phyloP scores from a whole-genome alignment of 1,139 yeast genomes.

The Candida sojae region DNA sequence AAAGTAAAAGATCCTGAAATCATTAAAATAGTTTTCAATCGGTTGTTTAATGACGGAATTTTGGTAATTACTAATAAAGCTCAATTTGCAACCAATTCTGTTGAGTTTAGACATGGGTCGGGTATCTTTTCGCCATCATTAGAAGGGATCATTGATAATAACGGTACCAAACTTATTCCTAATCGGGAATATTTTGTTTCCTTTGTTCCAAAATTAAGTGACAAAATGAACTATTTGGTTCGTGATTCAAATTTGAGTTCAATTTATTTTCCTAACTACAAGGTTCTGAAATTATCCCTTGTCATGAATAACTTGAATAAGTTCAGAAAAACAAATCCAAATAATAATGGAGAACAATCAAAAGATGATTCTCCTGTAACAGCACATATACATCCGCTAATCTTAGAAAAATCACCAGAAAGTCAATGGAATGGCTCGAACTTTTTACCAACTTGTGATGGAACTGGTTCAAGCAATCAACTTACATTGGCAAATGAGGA shows the following conservation, averaged over 20 bases:
- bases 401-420: not conserved
- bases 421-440: not conserved
- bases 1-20: conserved; percentile 3
- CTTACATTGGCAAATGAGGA: not conserved
- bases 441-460: not conserved
- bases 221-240: conserved; percentile 5
- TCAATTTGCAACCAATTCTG: conserved; percentile 7
- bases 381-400: too few relatives aligned
- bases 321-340: conserved; percentile 5
- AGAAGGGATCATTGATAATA: conserved; percentile 12
- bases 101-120: conserved; percentile 14
- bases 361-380: not conserved
- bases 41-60: conserved; percentile 18
- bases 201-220: conserved; percentile 18
- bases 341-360: not conserved
- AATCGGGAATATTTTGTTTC: conserved; percentile 13
- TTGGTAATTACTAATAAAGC: conserved; percentile 14
- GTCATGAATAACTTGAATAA: conserved; percentile 9
- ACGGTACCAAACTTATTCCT: conserved; percentile 10
- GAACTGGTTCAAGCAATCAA: not conserved
- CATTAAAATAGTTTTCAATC: conserved; percentile 15
- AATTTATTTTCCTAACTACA: conserved; percentile 19
- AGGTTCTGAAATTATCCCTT: conserved; percentile 5
- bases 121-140: conserved; percentile 14
- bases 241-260: conserved; percentile 10